These are phyloP conservation scores for Sarocladium strictum DNA, from an alignment of 2,329 filamentous ascomycete genomes.

Conservation along the genomic window DNA sequence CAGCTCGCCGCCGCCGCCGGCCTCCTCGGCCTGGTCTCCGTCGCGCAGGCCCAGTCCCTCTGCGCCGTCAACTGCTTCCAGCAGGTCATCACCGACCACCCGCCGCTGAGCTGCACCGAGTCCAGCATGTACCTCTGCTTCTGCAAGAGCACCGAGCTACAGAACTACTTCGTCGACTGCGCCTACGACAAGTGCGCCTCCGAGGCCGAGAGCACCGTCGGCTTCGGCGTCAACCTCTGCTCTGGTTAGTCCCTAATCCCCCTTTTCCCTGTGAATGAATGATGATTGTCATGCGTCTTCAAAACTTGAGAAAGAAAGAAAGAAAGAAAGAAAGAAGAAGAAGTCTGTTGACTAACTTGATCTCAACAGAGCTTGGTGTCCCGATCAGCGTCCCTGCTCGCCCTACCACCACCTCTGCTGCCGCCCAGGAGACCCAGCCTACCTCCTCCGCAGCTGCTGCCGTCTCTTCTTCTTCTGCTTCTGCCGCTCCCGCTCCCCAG, in stretches of 20 bases:
- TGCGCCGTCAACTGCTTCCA: slow-evolving; percentile 19
- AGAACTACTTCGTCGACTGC: slow-evolving; percentile 20
- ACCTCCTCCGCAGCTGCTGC: background rate
- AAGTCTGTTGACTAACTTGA: too few relatives aligned
- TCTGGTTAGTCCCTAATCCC: background rate
- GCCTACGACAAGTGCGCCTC: slow-evolving; percentile 13
- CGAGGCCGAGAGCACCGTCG: slow-evolving; percentile 13
- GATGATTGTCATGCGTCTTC: too few relatives aligned
- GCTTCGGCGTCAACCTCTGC: slow-evolving; percentile 27
- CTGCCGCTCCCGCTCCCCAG: background rate
- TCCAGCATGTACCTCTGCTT: slow-evolving; percentile 25
- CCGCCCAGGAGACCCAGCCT: slow-evolving; percentile 1
- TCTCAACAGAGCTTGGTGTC: slow-evolving; percentile 3
- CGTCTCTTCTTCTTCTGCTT: background rate
- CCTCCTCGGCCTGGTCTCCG: slow-evolving; percentile 12
- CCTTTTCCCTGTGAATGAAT: too few relatives aligned
- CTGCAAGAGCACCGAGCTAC: slow-evolving; percentile 19
- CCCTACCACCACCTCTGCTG: slow-evolving; percentile 1
- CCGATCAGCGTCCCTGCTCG: slow-evolving; percentile 4
- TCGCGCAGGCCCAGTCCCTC: slow-evolving; percentile 12
- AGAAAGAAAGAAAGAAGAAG: too few relatives aligned
- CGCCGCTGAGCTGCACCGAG: slow-evolving; percentile 22
- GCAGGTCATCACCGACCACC: slow-evolving; percentile 20
- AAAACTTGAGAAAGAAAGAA: too few relatives aligned
- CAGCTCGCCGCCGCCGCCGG: slow-evolving; percentile 8